A percentile compares a stretch with the other conserved stretches of the same genome.
phyloP scores from a whole-genome alignment of 495 filamentous ascomycete genomes.

The Hypoxylon perforatum region DNA sequence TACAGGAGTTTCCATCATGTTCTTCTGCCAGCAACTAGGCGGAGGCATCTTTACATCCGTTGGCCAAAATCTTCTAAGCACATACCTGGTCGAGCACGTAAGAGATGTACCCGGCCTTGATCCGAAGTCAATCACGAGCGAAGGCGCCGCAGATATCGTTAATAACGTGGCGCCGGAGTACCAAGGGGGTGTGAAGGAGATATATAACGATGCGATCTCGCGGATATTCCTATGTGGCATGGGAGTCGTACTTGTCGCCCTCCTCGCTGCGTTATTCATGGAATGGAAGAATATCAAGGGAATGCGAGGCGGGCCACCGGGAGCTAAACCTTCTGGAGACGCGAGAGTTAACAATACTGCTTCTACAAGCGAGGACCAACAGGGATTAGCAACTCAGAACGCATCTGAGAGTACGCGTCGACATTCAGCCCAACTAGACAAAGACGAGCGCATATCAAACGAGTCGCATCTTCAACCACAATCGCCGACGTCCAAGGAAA shows the following conservation, averaged over 20 bases:
- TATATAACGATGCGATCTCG: constrained; percentile 69
- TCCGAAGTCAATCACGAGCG: constrained; percentile 59
- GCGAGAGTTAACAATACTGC: constrained; percentile 1
- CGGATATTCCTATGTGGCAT: constrained; percentile 64
- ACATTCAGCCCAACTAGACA: constrained; percentile 7
- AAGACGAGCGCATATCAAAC: constrained; percentile 15
- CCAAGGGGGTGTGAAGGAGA: constrained; percentile 53
- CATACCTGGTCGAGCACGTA: constrained; percentile 64
- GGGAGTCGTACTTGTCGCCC: constrained; percentile 63
- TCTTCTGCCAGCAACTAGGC: constrained; percentile 74
- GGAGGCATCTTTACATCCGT: constrained; percentile 74
- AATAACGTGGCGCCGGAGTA: constrained; percentile 56
- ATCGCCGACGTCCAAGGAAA: not conserved
- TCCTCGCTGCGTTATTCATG: constrained; percentile 64
- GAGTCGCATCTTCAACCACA: constrained; percentile 4
- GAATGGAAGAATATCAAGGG: constrained; percentile 73
- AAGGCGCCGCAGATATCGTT: constrained; percentile 68
- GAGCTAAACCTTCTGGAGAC: constrained; percentile 3
- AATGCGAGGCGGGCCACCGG: constrained; percentile 18
- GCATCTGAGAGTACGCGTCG: not conserved
- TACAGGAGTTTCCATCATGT: constrained; percentile 71
- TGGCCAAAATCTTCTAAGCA: constrained; percentile 72
- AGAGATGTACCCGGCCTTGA: constrained; percentile 57
- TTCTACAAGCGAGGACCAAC: constrained; percentile 13
- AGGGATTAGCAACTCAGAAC: not conserved